Evolutionary conservation across 75 land plant species (phyloP), one percentile per base, ranked within the genome.

Genomic region (Larix kaempferi): DNA sequence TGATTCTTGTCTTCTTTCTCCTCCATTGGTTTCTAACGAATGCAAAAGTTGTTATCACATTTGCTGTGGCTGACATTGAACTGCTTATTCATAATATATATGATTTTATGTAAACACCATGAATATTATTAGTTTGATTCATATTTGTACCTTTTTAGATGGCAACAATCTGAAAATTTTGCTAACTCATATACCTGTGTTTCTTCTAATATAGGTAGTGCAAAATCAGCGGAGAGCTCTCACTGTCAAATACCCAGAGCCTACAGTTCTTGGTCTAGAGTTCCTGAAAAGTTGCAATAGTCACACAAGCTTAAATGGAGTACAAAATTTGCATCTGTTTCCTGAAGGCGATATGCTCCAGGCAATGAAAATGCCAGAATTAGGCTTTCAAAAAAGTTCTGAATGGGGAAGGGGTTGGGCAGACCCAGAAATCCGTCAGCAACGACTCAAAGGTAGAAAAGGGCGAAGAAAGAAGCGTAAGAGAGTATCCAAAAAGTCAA

Each of bases 341-440:
- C 92, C 90, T 61, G 90, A 91, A 66, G 94, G 90, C 23, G 96
- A 93, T 74, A 93, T 93, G 96, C 23, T 88, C 44, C 87, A 92
- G 49, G 87, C 92, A 59, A 57, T 71, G 78, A 56, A 58, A 39
- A 77, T 16, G 65, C 37, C 44, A 4, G 76, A 60, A n/a, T 52
- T 73, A n/a, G 78, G 19, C 67, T 81, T 81, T 33, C 54, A 49
- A 49, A 76, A 73, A 39, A 82, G 83, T 75, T 11, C 78, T 1
- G 88, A 86, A 10, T 91, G 92, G 96, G 90, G 94, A 44, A 77
- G 79, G 57, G 94, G 92, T 41, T 93, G 96, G 96, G 96, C 94
- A 59, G 92, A 93, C 81, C 92, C 96, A 12, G 84, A 83, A 57
- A 89, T 85, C 39, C 94, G 96, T 12, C 86, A 82, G 12, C 90